Conservation (phyloP, 1,139 yeast species). For the Suhomyces taliae region DNA sequence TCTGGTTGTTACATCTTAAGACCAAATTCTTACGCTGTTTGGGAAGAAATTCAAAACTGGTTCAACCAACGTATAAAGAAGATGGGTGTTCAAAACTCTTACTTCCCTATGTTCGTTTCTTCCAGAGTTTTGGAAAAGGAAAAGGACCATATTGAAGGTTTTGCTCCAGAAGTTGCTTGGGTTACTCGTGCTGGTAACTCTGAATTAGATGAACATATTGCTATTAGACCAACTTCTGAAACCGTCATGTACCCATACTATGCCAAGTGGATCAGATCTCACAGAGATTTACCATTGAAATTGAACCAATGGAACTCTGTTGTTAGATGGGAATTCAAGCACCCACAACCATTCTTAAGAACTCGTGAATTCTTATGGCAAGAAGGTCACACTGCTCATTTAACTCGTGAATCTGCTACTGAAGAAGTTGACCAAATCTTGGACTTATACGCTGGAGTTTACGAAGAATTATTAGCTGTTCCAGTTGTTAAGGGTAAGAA, state of each 20-base stretch:
- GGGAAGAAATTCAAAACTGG: slow-evolving; percentile 93
- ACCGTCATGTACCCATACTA: slow-evolving; percentile 99
- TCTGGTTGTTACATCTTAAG: slow-evolving; percentile 98
- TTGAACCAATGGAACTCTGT: slow-evolving; percentile 99
- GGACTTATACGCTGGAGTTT: slow-evolving; percentile 80
- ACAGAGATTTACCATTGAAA: slow-evolving; percentile 94
- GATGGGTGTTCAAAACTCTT: slow-evolving; percentile 90
- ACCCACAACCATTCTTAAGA: slow-evolving; percentile 98
- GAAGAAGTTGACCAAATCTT: slow-evolving; percentile 84
- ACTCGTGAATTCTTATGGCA: slow-evolving; percentile 99
- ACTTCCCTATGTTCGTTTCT: slow-evolving; percentile 99
- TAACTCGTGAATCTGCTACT: slow-evolving; percentile 76
- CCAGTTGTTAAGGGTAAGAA: slow-evolving; percentile 95
- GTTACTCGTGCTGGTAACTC: slow-evolving; percentile 94
- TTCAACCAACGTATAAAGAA: slow-evolving; percentile 79
- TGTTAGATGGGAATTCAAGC: slow-evolving; percentile 99
- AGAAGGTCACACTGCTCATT: slow-evolving; percentile 98
- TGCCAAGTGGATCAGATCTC: slow-evolving; percentile 98
- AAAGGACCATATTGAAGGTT: slow-evolving; percentile 98
- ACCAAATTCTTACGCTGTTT: slow-evolving; percentile 90
- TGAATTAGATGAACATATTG: slow-evolving; percentile 96
- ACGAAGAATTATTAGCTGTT: slow-evolving; percentile 91
- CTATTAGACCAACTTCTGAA: slow-evolving; percentile 98
- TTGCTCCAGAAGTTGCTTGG: slow-evolving; percentile 99
- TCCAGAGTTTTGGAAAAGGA: slow-evolving; percentile 90